These are phyloP conservation scores for Trichoderma citrinoviride DNA, from an alignment of 2,329 filamentous ascomycete species.

Conservation along the genomic window DNA sequence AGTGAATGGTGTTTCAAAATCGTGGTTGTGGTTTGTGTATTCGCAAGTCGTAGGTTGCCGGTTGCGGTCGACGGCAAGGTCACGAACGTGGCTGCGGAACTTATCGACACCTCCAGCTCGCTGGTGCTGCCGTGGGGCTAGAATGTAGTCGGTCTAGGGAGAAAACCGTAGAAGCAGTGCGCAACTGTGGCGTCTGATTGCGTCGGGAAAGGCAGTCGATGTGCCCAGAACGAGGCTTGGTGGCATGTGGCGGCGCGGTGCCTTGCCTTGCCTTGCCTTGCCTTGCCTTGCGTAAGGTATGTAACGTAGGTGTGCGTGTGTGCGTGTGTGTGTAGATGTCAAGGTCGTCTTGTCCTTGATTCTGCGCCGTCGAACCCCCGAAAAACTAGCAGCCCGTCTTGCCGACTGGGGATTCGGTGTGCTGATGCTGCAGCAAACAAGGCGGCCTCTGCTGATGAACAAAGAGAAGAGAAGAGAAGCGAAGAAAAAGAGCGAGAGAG, in stretches of 20 bases:
- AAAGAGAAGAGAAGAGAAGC: neutral
- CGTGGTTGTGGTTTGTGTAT: neutral
- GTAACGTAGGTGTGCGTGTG: no score
- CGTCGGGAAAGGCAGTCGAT: neutral
- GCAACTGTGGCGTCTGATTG: neutral
- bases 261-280: neutral
- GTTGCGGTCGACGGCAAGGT: neutral
- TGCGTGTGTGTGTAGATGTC: no score
- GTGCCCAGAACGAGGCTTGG: neutral
- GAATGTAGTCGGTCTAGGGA: no score
- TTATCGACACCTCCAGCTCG: no score
- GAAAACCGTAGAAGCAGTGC: neutral
- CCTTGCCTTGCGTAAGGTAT: no score
- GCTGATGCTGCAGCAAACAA: neutral
- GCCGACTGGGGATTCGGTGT: no score
- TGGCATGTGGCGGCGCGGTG: slow-evolving; percentile 5
- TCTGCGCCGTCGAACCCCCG: neutral
- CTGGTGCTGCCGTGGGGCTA: no score
- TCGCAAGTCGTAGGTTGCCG: neutral
- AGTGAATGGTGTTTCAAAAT: neutral
- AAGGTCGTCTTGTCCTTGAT: neutral
- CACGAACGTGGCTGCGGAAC: no score
- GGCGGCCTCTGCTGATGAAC: neutral
- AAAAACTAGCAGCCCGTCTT: neutral
- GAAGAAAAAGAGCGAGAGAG: neutral